Percentiles rank a stretch among this genome's conserved stretches.
phyloP scores from a whole-genome alignment of 2,329 filamentous ascomycete genomes.

The Colletotrichum cordylinicola region DNA sequence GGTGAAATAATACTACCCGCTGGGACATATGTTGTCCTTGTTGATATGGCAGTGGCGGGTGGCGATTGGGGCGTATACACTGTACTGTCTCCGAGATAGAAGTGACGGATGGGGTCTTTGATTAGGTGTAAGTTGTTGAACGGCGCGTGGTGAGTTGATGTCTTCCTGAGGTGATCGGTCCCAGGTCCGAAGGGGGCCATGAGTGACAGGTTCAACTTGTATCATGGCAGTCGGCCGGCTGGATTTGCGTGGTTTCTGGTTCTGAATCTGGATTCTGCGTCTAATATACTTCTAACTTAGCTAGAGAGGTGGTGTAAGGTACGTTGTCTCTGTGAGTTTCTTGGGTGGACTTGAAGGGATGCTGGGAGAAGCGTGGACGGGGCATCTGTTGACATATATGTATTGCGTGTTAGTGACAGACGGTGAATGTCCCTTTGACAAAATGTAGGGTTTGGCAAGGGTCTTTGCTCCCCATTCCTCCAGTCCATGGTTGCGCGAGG shows the following conservation, averaged over 20 bases:
- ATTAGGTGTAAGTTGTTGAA: fast-evolving
- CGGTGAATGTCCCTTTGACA: no score
- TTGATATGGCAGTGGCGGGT: no score
- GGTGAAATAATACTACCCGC: no score
- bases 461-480: no score
- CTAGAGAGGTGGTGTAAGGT: not conserved
- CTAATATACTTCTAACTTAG: not conserved
- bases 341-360: not conserved
- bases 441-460: no score
- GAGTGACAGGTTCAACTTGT: not conserved
- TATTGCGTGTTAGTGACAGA: not conserved
- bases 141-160: not conserved
- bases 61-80: not conserved
- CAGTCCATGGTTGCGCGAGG: no score
- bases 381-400: not conserved
- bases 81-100: not conserved
- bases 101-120: not conserved
- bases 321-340: not conserved
- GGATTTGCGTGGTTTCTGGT: not conserved
- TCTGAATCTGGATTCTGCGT: fast-evolving
- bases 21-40: no score
- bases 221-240: fast-evolving
- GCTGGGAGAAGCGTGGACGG: not conserved
- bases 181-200: not conserved
- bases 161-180: not conserved